Evolutionary conservation across 495 filamentous ascomycete genomes (phyloP).

Genomic region (Staphylotrichum longicolle): DNA sequence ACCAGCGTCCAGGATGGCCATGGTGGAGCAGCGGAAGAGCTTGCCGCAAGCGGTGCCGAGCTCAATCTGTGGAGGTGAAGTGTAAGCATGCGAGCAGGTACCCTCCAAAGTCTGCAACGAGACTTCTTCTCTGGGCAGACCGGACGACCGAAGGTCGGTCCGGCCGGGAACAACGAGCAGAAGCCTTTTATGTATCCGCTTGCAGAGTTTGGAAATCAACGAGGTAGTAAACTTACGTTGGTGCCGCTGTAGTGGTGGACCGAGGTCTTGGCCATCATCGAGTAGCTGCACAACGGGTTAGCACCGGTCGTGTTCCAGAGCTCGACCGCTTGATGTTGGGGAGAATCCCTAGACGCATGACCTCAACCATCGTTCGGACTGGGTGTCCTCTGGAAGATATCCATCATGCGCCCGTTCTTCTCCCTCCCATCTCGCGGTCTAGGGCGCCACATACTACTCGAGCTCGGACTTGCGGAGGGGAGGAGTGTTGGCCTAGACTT

Average conservation of each 20-base stretch:
- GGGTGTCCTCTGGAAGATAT: background rate
- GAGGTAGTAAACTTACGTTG: slow-evolving; percentile 70
- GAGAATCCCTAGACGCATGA: background rate
- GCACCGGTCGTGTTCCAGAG: slow-evolving; percentile 23
- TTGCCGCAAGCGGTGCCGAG: slow-evolving; percentile 72
- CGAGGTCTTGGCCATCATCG: slow-evolving; percentile 88
- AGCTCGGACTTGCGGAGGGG: slow-evolving; percentile 94
- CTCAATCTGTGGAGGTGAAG: slow-evolving; percentile 68
- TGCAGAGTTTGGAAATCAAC: slow-evolving; percentile 21
- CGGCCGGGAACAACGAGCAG: slow-evolving; percentile 19
- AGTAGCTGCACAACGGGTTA: slow-evolving; percentile 49
- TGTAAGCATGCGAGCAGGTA: slow-evolving; percentile 55
- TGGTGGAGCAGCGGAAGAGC: slow-evolving; percentile 74
- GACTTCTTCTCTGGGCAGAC: slow-evolving; percentile 78
- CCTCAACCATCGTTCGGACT: too few relatives aligned
- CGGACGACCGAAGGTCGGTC: slow-evolving; percentile 27
- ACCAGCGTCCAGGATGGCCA: slow-evolving; percentile 95
- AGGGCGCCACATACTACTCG: slow-evolving; percentile 50
- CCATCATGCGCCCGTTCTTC: background rate
- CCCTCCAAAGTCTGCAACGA: slow-evolving; percentile 77
- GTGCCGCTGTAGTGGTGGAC: slow-evolving; percentile 96
- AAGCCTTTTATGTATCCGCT: slow-evolving; percentile 3
- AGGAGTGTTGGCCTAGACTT: slow-evolving; percentile 76
- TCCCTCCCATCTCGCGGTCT: background rate
- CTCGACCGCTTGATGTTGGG: background rate